Evolutionary conservation across 768 basidiomycete genomes (phyloP).

Genomic region (Russula griseocarnosa): DNA sequence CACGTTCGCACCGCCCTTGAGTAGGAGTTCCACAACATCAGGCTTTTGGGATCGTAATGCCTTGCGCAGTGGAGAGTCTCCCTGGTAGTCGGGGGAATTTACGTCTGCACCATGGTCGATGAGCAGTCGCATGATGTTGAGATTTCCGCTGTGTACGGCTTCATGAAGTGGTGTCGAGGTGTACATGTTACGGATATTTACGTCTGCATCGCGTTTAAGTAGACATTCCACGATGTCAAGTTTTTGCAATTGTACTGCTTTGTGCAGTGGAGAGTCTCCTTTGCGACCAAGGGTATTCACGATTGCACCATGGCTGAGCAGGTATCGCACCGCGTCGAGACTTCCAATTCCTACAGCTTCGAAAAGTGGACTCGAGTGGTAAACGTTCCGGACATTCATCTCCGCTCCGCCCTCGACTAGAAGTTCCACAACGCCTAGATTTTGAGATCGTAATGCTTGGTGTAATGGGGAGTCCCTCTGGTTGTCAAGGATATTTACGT

Average conservation of each 20-base stretch:
- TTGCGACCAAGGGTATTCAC: background rate
- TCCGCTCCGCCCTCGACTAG: background rate
- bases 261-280: background rate
- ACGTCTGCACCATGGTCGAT: background rate
- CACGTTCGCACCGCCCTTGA: background rate
- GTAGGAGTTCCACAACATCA: background rate
- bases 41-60: background rate
- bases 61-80: background rate
- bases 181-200: background rate
- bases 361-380: background rate
- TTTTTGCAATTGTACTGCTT: background rate
- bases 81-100: background rate
- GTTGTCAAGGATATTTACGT: background rate
- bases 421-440: background rate
- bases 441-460: background rate
- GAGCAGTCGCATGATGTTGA: background rate
- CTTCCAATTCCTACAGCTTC: background rate
- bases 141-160: background rate
- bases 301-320: background rate
- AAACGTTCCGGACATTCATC: background rate
- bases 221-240: background rate
- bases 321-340: background rate
- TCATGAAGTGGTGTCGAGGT: background rate
- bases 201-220: background rate
- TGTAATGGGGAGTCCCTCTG: background rate